These are phyloP conservation scores for Tetracladium setigerum DNA, from an alignment of 495 filamentous ascomycete species.

Conservation along the genomic window DNA sequence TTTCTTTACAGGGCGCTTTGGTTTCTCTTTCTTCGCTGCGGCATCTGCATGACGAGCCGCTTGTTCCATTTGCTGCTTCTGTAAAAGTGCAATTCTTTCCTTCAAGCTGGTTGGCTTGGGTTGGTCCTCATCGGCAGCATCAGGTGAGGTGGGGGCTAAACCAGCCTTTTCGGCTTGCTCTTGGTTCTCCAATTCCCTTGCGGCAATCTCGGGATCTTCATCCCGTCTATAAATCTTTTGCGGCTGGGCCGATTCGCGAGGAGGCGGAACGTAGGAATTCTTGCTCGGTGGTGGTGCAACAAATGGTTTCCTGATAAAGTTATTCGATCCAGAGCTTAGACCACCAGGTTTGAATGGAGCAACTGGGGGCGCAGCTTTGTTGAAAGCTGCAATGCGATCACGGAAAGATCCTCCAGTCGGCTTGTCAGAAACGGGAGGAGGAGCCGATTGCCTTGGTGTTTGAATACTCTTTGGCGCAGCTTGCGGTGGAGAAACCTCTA, in stretches of 20 bases:
- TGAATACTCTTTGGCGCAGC: conserved; percentile 41
- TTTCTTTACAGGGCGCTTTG: conserved; percentile 70
- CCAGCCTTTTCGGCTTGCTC: conserved; percentile 54
- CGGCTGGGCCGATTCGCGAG: conserved; percentile 47
- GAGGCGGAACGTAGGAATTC: conserved; percentile 80
- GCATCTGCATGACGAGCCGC: conserved; percentile 72
- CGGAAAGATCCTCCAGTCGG: conserved; percentile 70
- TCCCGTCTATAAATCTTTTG: conserved; percentile 79
- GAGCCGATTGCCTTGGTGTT: conserved; percentile 28
- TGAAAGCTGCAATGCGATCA: conserved; percentile 95
- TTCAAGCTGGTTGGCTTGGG: conserved; percentile 90
- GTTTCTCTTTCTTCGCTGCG: conserved; percentile 80
- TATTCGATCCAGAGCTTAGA: conserved; percentile 42
- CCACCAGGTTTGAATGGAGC: conserved; percentile 79
- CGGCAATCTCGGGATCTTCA: conserved; percentile 76
- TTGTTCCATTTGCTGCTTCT: conserved; percentile 89
- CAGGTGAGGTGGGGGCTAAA: conserved; percentile 36
- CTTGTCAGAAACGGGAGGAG: conserved; percentile 72
- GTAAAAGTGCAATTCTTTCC: conserved; percentile 85
- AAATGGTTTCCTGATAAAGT: conserved; percentile 97
- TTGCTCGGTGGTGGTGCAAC: conserved; percentile 92
- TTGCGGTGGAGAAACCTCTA: conserved; percentile 11
- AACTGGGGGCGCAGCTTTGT: conserved; percentile 77
- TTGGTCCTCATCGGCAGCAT: conserved; percentile 61
- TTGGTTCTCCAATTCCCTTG: conserved; percentile 49